A percentile compares a stretch with the other conserved stretches of the same genome.
These are phyloP conservation scores for Pseudocercospora ulei DNA, from an alignment of 2,329 filamentous ascomycete species.

Conservation along the genomic window DNA sequence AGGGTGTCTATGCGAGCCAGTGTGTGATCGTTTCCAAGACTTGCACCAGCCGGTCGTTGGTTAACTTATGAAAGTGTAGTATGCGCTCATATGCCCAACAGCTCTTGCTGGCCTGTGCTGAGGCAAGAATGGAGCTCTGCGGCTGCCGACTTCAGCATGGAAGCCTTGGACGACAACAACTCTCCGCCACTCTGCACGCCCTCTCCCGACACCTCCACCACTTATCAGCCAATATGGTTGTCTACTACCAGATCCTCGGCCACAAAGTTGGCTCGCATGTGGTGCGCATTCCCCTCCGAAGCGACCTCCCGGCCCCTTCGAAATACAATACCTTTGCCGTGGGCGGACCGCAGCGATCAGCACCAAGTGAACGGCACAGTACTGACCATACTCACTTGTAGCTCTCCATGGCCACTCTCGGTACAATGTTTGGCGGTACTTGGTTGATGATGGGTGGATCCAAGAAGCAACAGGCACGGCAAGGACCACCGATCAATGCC, in stretches of 20 bases:
- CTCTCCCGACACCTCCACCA: constrained; percentile 8
- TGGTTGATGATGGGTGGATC: constrained; percentile 41
- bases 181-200: constrained; percentile 7
- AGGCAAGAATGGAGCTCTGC: constrained; percentile 11
- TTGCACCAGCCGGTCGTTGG: too few species aligned
- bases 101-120: constrained; percentile 4
- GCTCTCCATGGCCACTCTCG: constrained; percentile 53
- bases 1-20: neutral
- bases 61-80: neutral
- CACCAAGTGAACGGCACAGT: neutral
- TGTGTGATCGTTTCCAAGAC: too few species aligned
- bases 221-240: constrained; percentile 39
- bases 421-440: constrained; percentile 41
- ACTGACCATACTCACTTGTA: constrained; percentile 27
- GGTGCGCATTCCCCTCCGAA: constrained; percentile 34
- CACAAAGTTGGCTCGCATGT: constrained; percentile 48
- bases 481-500: constrained; percentile 53
- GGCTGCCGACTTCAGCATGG: constrained; percentile 14
- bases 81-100: constrained; percentile 1
- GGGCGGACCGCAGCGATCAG: too few species aligned
- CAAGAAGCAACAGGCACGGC: constrained; percentile 41
- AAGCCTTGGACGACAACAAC: constrained; percentile 10
- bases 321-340: neutral
- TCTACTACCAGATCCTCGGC: constrained; percentile 45
- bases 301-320: constrained; percentile 4